Base-by-base conservation (phyloP, 169 alveolate genomes). In the Babesia gibsoni region DNA sequence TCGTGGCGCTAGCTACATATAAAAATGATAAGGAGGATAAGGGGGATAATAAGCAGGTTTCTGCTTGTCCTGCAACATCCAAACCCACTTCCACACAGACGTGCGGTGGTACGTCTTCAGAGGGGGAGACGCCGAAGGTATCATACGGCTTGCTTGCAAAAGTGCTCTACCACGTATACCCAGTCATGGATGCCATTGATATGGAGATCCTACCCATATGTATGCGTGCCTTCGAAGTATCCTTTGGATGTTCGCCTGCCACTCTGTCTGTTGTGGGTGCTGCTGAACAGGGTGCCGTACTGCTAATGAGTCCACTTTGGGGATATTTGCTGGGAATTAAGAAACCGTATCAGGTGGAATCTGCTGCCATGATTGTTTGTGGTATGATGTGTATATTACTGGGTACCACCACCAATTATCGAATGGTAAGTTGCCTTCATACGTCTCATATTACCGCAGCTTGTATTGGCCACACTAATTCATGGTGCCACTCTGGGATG, bases 221-320 rank as follows among this genome's bases (percentile, higher is more conserved):
- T 33, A 80, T 92, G 74, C 80, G 97, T 52, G 96, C 96, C 10
- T 72, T 93, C 49, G 97, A 93, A 67, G 84, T 85, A 9, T 94
- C 92, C 57, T 78, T 93, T 46, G 79, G 84, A 33, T 85, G 92
- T 37, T 82, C 85, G 25, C 95, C 97, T 0, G 69, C 89, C 27
- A 73, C 79, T 23, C 83, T 90, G 37, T 92, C 96, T 4, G 77
- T 83, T 53, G 84, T 93, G 42, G 84, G 90, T 2, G 79, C 91
- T 42, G 93, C 89, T 14, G 96, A 93, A 61, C 84, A 89, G n/a
- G 74, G 92, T 65, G 84, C 92, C 67, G 83, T 93, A 48, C 89
- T 94, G 20, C 50, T 86, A 18, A 84, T 84, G 63, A 83, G 94
- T 48, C 95, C 96, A 9, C 65, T 93, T 27, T 93, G 97, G 97